Evolutionary conservation across 2,329 filamentous ascomycete genomes (phyloP).

Genomic region (Colletotrichum orchidophilum): DNA sequence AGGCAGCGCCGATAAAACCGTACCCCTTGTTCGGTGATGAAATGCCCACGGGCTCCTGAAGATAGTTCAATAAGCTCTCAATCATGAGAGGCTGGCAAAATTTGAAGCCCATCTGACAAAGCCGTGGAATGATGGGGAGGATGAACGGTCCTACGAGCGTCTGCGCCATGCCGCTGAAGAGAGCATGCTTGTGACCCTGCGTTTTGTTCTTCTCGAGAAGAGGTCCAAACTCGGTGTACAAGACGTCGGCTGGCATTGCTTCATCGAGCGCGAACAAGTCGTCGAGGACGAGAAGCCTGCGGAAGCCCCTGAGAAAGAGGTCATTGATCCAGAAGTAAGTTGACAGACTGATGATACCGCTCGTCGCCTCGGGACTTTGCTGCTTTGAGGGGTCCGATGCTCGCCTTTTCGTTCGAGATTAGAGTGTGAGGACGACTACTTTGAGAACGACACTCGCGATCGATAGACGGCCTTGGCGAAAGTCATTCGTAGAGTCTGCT

Average conservation of each 20-base stretch:
- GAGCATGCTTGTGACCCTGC: constrained; percentile 36
- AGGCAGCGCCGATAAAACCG: constrained; percentile 52
- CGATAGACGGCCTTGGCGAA: constrained; percentile 25
- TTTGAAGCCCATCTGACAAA: constrained; percentile 43
- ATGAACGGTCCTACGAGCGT: constrained; percentile 45
- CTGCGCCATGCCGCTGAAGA: constrained; percentile 40
- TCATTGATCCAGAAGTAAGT: constrained; percentile 47
- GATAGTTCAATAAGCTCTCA: constrained; percentile 40
- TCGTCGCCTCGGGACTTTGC: constrained; percentile 51
- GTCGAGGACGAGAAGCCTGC: constrained; percentile 40
- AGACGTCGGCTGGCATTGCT: constrained; percentile 1
- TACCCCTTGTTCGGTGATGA: constrained; percentile 44
- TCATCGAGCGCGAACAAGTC: constrained; percentile 40
- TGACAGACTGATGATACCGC: constrained; percentile 41
- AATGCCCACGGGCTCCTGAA: constrained; percentile 36
- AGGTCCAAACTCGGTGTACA: constrained; percentile 12
- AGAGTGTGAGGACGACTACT: constrained; percentile 34
- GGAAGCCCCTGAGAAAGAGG: constrained; percentile 45
- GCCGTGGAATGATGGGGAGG: constrained; percentile 45
- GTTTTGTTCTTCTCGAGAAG: constrained; percentile 15
- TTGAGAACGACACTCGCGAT: constrained; percentile 35
- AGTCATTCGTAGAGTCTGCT: neutral
- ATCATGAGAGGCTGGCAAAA: constrained; percentile 54
- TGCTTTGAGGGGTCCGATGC: constrained; percentile 31
- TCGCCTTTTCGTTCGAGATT: constrained; percentile 36